Percentiles rank a stretch among this genome's conserved stretches.
phyloP scores from a whole-genome alignment of 2,329 filamentous ascomycete genomes.

The Raffaelea deltoideospora region DNA sequence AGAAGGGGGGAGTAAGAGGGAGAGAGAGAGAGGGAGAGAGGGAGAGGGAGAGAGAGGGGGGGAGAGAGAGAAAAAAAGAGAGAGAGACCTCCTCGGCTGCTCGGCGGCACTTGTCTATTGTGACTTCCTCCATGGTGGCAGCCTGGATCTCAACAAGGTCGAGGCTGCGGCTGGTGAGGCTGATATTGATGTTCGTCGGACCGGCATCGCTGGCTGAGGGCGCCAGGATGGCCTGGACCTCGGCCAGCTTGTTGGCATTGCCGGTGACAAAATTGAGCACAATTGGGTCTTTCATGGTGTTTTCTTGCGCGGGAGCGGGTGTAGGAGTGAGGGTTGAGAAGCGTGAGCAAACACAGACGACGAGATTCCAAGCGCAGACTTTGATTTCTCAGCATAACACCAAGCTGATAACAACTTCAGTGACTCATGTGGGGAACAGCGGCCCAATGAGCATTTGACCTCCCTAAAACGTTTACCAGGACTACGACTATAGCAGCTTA shows the following conservation, averaged over 20 bases:
- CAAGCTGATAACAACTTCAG: no score
- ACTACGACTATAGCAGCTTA: no score
- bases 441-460: no score
- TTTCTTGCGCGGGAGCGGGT: no score
- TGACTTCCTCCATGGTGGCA: conserved; percentile 82
- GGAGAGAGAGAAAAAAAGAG: background rate
- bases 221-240: conserved; percentile 78
- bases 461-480: no score
- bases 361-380: no score
- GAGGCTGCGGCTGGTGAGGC: conserved; percentile 57
- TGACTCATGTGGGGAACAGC: no score
- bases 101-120: conserved; percentile 67
- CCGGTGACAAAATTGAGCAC: conserved; percentile 85
- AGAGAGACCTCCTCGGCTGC: conserved; percentile 59
- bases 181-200: conserved; percentile 29
- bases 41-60: background rate
- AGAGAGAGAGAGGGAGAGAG: conserved; percentile 1
- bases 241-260: conserved; percentile 84
- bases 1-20: no score
- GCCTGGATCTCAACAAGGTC: conserved; percentile 88
- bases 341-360: no score
- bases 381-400: no score
- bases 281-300: conserved; percentile 25
- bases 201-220: conserved; percentile 21
- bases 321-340: no score